Base-by-base conservation (phyloP, 1,284 basidiomycete genomes). In the Coriolopsis trogii region DNA sequence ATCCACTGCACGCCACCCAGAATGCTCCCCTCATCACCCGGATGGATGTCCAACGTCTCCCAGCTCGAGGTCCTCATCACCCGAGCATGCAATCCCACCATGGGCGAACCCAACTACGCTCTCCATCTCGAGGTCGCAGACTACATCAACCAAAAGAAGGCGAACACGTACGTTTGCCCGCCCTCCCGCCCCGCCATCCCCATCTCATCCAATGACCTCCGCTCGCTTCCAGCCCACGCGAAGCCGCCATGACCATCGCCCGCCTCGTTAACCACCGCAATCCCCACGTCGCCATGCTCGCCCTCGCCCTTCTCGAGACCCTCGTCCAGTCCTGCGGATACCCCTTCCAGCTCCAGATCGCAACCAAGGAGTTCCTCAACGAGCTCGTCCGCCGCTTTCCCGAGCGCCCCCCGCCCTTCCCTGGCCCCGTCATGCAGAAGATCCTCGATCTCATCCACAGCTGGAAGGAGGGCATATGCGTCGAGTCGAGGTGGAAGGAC, bases 311-410 rank as follows among this genome's bases (percentile, higher is more conserved):
- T 3, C 85, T 99, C 56, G 94, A 98, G 69, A 95, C 93, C 12
- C 86, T 99, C 43, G 91, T 98, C 46, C 92, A 95, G 68, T 89
- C 92, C 42, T 98, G 95, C 68, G 96, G 96, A 63, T 99, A 99
- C 72, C 87, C 95, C 0, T 90, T 99, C 55, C 96, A 99, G 67
- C 87, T 99, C 21, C 96, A 99, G 71, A 91, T 99, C 62, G 82
- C 91, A n/a, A 99, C 97, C 21, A 99, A 99, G 69, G 97, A 98
- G 68, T 99, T 99, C 67, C 79, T 99, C 18, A 99, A 99, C 72
- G 96, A 98, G 71, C 89, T 99, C 65, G 97, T 99, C 23, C 87
- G 95, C 39, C 84, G 96, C 54, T 99, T 99, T 70, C 97, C 97
- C 8, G 97, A 99, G 72, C 85, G 96, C 36, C 96, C 96, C 3